Evolutionary conservation across 805 yeast genomes (phyloP).

Genomic region (Groenewaldozyma tartarivorans): DNA sequence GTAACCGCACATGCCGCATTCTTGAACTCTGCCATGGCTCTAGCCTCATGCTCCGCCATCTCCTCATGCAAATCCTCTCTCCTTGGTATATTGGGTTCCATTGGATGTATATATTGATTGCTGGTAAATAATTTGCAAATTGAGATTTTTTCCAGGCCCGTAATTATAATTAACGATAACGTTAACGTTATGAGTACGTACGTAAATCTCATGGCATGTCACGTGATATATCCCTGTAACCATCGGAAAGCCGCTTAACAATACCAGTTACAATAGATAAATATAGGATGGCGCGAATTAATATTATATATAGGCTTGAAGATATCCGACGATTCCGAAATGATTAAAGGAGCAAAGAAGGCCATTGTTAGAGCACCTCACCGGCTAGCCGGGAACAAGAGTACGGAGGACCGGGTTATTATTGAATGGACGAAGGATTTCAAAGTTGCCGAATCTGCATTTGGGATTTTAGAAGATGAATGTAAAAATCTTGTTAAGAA

Average conservation of each 20-base stretch:
- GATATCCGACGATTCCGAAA: no score
- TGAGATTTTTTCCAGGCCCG: no score
- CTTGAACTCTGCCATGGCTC: conserved; percentile 18
- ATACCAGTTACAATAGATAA: no score
- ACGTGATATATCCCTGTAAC: no score
- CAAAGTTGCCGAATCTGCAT: conserved; percentile 24
- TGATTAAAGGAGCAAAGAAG: conserved; percentile 28
- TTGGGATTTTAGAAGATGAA: conserved; percentile 18
- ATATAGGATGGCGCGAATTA: no score
- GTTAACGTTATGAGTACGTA: no score
- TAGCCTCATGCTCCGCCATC: conserved; percentile 15
- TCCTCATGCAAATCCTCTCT: conserved; percentile 12
- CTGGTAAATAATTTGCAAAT: no score
- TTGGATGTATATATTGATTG: no score
- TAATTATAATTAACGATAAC: no score
- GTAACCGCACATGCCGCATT: conserved; percentile 23
- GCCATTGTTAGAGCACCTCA: conserved; percentile 30
- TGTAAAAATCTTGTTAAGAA: conserved; percentile 17
- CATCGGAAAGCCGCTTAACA: no score
- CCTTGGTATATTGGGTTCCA: conserved; percentile 16
- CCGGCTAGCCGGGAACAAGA: conserved; percentile 25
- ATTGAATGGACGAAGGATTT: conserved; percentile 29
- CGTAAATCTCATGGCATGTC: no score
- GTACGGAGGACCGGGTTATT: conserved; percentile 26
- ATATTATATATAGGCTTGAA: no score